Evolutionary conservation across 2,329 filamentous ascomycete genomes (phyloP).

Genomic region (Fusarium newnesense): DNA sequence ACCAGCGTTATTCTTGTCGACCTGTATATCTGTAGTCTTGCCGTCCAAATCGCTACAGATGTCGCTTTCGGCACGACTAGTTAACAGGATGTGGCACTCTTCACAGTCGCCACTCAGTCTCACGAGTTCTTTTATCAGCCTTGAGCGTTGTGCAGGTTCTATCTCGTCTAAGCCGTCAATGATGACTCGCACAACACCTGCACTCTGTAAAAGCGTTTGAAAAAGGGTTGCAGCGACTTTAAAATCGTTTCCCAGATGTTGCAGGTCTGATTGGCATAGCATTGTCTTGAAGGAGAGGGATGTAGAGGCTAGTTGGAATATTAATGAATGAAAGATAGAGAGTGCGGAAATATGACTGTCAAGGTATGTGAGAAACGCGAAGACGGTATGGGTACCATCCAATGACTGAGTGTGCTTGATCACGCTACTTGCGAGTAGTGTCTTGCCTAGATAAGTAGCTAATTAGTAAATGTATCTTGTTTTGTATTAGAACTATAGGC

Average conservation of each 20-base stretch:
- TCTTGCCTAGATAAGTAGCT: not conserved
- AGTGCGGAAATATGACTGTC: not conserved
- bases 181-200: not conserved
- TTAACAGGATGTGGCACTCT: accelerated
- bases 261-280: accelerated
- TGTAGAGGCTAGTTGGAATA: not conserved
- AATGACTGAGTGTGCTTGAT: not conserved
- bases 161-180: not conserved
- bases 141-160: accelerated
- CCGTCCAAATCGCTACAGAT: accelerated
- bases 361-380: not conserved
- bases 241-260: not conserved
- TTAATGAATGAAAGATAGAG: accelerated
- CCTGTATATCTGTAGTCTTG: accelerated
- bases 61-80: accelerated
- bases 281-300: not conserved
- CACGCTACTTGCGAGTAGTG: not conserved
- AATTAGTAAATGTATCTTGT: accelerated
- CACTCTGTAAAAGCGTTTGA: accelerated
- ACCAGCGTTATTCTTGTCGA: not conserved
- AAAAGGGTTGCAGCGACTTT: not conserved
- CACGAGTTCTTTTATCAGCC: not conserved
- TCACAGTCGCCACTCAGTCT: accelerated
- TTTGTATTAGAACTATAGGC: accelerated
- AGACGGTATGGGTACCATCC: not conserved